Base-by-base conservation (phyloP, 148 eudicot genomes). In the Cornus controversa region DNA sequence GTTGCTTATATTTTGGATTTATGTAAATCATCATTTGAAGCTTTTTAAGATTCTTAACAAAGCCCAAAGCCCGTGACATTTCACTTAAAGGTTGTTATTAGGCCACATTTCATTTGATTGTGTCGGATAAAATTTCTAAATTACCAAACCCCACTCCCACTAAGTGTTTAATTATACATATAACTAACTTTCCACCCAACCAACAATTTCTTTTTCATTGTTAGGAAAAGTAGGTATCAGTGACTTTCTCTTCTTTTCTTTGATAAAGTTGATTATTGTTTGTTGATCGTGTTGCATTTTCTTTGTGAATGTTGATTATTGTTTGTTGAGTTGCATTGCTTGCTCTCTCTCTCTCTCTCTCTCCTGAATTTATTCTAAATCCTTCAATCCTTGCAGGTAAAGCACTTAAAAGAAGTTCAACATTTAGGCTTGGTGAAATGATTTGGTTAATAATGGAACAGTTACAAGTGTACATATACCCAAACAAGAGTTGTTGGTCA, bases 181-280 rank as follows among this genome's bases (percentile, higher is more conserved):
- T 4, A 31, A 58, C 36, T 60, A 29, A 45, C 54, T 66, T 60
- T 28, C 67, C 31, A 73, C 28, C 45, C 20, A 60, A n/a, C 76
- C 1, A 60, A 47, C 67, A 31, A 1, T 10, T 60, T 60, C 20
- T 25, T 58, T 73, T 34, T 58, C 20, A 31, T 60, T 10, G 15
- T 40, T 50, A 50, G 23, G 37, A 28, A 58, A 73, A 34, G 66
- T 58, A 1, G 42, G 47, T 29, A 73, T 28, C 3, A 28, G 45
- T 58, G 26, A 58, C 58, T 73, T 73, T 58, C 75, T 73, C 31
- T 73, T 53, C 66, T 73, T 57, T 72, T 54, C 31, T 34, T 73
- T 58, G 67, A 60, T 40, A 40, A 40, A 40, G 6, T 40, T 40
- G 45, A 31, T 50, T 27, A 69, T 69, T 69, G 50, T 22, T 69